Conservation (phyloP, 164 flowering plant genomes). For the Santalum album region DNA sequence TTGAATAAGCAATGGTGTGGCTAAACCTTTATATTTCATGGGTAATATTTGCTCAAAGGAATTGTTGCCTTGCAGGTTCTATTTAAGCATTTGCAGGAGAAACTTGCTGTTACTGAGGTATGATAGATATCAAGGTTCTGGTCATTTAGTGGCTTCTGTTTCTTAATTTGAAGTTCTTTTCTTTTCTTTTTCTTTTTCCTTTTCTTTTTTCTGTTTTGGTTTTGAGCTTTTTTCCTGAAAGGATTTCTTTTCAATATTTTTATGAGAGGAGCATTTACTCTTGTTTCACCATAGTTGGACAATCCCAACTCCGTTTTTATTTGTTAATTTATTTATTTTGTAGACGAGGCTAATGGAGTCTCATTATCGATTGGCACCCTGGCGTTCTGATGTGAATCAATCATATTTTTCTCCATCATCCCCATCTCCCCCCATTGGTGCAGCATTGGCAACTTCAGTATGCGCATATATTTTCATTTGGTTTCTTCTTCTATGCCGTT, state of each 20-base stretch:
- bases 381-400: conserved; percentile 55
- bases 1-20: too few relatives aligned
- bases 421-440: conserved; percentile 49
- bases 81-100: conserved; percentile 83
- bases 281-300: too few relatives aligned
- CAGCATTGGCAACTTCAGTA: conserved; percentile 45
- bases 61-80: conserved; percentile 50
- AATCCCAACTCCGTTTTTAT: too few relatives aligned
- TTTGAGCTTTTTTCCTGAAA: too few relatives aligned
- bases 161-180: too few relatives aligned
- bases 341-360: conserved; percentile 86
- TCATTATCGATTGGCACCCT: conserved; percentile 76
- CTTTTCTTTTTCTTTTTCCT: too few relatives aligned
- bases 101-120: conserved; percentile 80
- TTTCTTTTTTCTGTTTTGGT: too few relatives aligned
- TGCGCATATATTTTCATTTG: conserved; percentile 22
- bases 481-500: conserved; percentile 3
- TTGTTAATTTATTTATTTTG: background rate
- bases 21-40: too few relatives aligned
- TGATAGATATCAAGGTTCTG: conserved; percentile 5
- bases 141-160: too few relatives aligned
- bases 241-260: too few relatives aligned
- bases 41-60: background rate
- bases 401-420: conserved; percentile 43
- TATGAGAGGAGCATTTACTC: too few relatives aligned